phyloP scores from a whole-genome alignment of 2,329 filamentous ascomycete species.

The Biscogniauxia mediterranea region DNA sequence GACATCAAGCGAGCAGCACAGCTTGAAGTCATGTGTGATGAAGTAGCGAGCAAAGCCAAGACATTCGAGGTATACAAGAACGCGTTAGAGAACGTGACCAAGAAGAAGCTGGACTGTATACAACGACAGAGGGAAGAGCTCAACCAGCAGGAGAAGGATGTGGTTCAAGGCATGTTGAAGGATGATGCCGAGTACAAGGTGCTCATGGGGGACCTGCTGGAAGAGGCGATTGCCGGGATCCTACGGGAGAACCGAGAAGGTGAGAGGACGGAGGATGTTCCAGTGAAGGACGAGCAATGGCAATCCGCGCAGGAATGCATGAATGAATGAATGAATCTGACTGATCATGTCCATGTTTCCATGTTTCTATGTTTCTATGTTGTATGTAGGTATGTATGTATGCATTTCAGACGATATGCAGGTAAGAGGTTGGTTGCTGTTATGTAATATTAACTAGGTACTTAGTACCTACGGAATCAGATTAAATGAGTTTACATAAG shows the following conservation, averaged over 20 bases:
- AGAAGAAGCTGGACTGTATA: constrained; percentile 32
- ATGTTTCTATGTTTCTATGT: too few species aligned
- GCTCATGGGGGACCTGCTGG: constrained; percentile 30
- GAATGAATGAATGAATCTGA: background rate
- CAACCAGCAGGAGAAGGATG: constrained; percentile 32
- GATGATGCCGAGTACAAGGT: constrained; percentile 31
- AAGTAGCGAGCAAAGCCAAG: constrained; percentile 30
- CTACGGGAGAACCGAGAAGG: constrained; percentile 4
- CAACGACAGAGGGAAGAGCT: constrained; percentile 35
- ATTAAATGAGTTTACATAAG: too few species aligned
- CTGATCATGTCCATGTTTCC: too few species aligned
- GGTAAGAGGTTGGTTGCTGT: too few species aligned
- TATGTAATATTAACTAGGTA: too few species aligned
- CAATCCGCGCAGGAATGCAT: background rate
- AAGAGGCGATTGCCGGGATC: constrained; percentile 25
- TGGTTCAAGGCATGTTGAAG: constrained; percentile 27
- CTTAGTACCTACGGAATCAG: too few species aligned
- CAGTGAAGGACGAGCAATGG: background rate
- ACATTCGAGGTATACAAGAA: constrained; percentile 36
- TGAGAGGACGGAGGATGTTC: too few species aligned
- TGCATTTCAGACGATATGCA: too few species aligned
- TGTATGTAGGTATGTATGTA: too few species aligned
- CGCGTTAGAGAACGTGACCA: constrained; percentile 28
- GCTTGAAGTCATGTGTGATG: constrained; percentile 29
- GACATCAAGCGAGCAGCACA: constrained; percentile 28